These are phyloP conservation scores for Trapa incisa DNA, from an alignment of 345 rosid genomes.

Conservation along the genomic window DNA sequence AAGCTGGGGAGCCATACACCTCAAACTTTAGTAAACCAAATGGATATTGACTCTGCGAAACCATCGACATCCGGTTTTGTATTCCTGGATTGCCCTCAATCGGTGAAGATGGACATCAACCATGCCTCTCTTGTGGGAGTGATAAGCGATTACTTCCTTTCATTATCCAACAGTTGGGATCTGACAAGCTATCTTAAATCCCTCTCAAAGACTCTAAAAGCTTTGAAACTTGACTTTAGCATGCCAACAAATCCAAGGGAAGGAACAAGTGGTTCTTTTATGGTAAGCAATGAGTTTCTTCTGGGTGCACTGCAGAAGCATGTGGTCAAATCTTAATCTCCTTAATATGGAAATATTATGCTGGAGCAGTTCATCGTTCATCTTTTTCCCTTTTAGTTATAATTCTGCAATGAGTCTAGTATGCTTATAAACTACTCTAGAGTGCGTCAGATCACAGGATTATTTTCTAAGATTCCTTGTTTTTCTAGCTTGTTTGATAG, in stretches of 20 bases:
- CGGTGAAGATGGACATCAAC: constrained; percentile 94
- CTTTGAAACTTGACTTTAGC: constrained; percentile 55
- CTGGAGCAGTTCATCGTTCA: background rate
- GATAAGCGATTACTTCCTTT: constrained; percentile 90
- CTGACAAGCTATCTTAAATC: constrained; percentile 89
- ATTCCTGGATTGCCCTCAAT: constrained; percentile 88
- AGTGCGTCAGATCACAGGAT: too few relatives aligned
- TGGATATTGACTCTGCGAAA: constrained; percentile 72
- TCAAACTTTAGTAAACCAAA: constrained; percentile 65
- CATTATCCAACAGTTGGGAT: constrained; percentile 98
- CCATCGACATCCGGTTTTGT: constrained; percentile 66
- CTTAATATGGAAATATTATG: background rate
- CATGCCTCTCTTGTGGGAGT: constrained; percentile 91
- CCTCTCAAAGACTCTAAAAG: constrained; percentile 75
- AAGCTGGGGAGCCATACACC: constrained; percentile 90
- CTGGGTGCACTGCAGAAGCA: background rate
- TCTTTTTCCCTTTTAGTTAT: too few relatives aligned
- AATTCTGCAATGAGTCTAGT: too few relatives aligned
- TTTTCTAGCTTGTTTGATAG: background rate
- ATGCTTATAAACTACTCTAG: too few relatives aligned
- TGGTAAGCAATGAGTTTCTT: constrained; percentile 32
- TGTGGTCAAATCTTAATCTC: background rate
- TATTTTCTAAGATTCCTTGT: too few relatives aligned
- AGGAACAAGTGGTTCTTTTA: constrained; percentile 63
- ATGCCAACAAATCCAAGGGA: constrained; percentile 67